phyloP scores from a whole-genome alignment of 352 stramenopile species.

The Pythium folliculosum region DNA sequence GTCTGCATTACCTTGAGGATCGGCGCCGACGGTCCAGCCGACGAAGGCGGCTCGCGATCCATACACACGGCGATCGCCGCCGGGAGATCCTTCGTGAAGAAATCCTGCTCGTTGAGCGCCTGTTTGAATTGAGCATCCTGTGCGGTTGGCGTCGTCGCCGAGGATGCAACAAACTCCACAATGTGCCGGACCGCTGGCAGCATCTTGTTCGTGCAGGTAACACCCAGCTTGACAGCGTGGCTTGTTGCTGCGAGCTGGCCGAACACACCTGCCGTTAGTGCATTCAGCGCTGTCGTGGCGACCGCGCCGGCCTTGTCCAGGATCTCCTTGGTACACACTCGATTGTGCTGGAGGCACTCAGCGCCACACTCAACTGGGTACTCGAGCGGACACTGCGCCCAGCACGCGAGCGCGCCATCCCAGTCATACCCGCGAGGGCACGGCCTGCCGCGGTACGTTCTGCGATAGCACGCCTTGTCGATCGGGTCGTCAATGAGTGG shows the following conservation, averaged over 20 bases:
- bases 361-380: slow-evolving; percentile 57
- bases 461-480: slow-evolving; percentile 34
- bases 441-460: slow-evolving; percentile 35
- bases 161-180: slow-evolving; percentile 35
- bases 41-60: slow-evolving; percentile 33
- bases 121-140: slow-evolving; percentile 32
- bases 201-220: slow-evolving; percentile 44
- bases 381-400: slow-evolving; percentile 56
- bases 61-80: slow-evolving; percentile 41
- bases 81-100: slow-evolving; percentile 46
- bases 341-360: slow-evolving; percentile 60
- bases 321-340: slow-evolving; percentile 51
- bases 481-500: slow-evolving; percentile 23
- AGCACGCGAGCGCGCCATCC: slow-evolving; percentile 52
- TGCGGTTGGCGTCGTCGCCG: slow-evolving; percentile 27
- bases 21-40: slow-evolving; percentile 16
- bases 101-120: slow-evolving; percentile 45
- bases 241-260: slow-evolving; percentile 28
- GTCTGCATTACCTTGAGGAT: slow-evolving; percentile 35
- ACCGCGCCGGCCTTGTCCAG: slow-evolving; percentile 45
- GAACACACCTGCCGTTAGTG: slow-evolving; percentile 42
- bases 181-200: slow-evolving; percentile 39
- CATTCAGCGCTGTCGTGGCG: slow-evolving; percentile 38
- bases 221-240: slow-evolving; percentile 20
- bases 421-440: slow-evolving; percentile 50